A percentile compares a stretch with the other conserved stretches of the same genome.
Evolutionary conservation across 2,329 filamentous ascomycete genomes (phyloP).

Genomic region (Cladosporium sp.): DNA sequence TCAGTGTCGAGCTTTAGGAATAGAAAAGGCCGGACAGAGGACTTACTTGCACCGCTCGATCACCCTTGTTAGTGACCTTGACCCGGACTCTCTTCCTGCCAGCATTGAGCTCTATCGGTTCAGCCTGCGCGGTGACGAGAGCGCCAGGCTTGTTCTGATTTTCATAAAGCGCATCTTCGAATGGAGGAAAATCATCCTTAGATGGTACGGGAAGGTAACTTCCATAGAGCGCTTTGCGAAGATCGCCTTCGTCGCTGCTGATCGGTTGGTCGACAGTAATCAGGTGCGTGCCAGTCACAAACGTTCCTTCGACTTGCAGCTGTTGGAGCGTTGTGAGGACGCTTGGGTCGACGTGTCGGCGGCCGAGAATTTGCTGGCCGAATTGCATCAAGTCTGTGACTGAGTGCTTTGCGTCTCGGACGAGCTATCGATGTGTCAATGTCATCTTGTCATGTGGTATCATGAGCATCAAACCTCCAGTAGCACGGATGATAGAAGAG

Average conservation of each 20-base stretch:
- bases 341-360: constrained; percentile 83
- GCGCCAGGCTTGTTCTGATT: constrained; percentile 71
- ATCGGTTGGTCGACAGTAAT: constrained; percentile 93
- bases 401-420: constrained; percentile 93
- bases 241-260: constrained; percentile 78
- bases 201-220: constrained; percentile 82
- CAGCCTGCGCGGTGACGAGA: constrained; percentile 66
- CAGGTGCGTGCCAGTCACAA: constrained; percentile 84
- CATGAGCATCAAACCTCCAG: constrained; percentile 42
- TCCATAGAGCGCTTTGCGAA: constrained; percentile 84
- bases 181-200: constrained; percentile 55
- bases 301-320: constrained; percentile 93
- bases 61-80: constrained; percentile 77
- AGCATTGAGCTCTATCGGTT: constrained; percentile 67
- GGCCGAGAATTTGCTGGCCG: constrained; percentile 87
- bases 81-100: constrained; percentile 70
- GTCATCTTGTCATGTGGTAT: constrained; percentile 68
- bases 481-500: constrained; percentile 8
- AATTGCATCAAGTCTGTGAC: constrained; percentile 92
- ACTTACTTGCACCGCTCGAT: constrained; percentile 77
- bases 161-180: constrained; percentile 62
- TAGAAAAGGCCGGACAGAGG: neutral
- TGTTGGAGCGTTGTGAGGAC: constrained; percentile 77
- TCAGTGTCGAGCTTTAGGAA: neutral
- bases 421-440: constrained; percentile 73